These are phyloP conservation scores for Peronospora destructor DNA, from an alignment of 352 stramenopile species.

Conservation along the genomic window DNA sequence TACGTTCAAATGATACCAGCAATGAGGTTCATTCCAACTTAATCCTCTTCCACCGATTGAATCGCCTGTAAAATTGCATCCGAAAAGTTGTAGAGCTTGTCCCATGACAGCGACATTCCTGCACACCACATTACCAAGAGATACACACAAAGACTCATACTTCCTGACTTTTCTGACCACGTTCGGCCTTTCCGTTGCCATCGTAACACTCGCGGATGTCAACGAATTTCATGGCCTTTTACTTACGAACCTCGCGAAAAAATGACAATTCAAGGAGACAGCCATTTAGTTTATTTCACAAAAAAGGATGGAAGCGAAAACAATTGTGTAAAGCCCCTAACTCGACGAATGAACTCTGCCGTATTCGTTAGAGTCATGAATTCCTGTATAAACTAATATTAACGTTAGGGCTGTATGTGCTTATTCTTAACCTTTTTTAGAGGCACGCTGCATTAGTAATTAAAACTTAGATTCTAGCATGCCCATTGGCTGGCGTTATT, in stretches of 20 bases:
- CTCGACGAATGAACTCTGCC: too few species aligned
- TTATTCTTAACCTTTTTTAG: constrained; percentile 24
- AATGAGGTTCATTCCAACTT: constrained; percentile 30
- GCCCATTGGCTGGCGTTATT: constrained; percentile 21
- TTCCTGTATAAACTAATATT: not conserved
- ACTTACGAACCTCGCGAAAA: constrained; percentile 54
- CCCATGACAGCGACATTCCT: constrained; percentile 60
- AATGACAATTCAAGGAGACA: too few species aligned
- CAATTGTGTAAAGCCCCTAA: too few species aligned
- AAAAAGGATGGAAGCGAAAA: too few species aligned
- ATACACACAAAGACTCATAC: not conserved
- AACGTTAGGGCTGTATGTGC: not conserved
- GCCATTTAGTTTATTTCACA: too few species aligned
- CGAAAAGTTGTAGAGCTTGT: constrained; percentile 36
- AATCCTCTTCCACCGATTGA: constrained; percentile 39
- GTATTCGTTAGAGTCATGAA: too few species aligned
- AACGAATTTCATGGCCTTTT: constrained; percentile 42
- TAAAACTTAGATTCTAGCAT: not conserved
- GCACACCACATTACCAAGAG: too few species aligned
- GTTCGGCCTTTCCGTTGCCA: constrained; percentile 47
- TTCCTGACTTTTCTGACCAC: constrained; percentile 64
- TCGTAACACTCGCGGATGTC: constrained; percentile 80
- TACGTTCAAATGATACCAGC: constrained; percentile 26
- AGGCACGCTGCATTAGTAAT: constrained; percentile 6
- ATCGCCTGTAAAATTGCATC: constrained; percentile 39